Base-by-base conservation (phyloP, 306 rosid genomes). In the Datisca glomerata region DNA sequence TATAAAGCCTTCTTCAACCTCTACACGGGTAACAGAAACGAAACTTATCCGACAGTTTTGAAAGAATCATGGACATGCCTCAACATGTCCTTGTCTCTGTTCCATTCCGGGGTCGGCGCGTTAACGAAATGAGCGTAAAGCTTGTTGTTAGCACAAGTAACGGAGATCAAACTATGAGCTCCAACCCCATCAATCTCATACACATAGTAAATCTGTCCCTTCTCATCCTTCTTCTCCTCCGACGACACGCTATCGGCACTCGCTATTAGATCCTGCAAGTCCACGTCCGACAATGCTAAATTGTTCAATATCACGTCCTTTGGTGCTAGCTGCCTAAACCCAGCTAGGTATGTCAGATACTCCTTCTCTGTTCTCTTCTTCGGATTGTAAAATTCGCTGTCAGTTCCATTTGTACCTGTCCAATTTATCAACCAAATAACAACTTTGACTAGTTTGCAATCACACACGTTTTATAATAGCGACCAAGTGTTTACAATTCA, bases 41-140 rank as follows among this genome's bases (percentile, higher is more conserved):
- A n/a, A n/a, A n/a, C n/a, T n/a, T n/a, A 71, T 4, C 75, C 85
- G 12, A 66, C 49, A 13, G 94, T 86, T 68, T 73, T 81, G 22
- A 86, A 86, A 41, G 94, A 79, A 63, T 82, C 59, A 11, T 86
- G 96, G 49, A 79, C 78, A 67, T 86, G 96, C 67, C 34, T 72
- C 53, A 86, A 49, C 55, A 79, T 24, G 21, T 82, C 94, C 55
- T 54, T 56, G 49, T 76, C 94, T 21, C 60, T 76, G 35, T 71
- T 79, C 94, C 96, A 82, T 57, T 86, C 94, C 0, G 87, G 77
- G 12, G 65, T 52, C 0, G 93, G 93, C 8, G 94, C 93, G 66
- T 86, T 86, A 15, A 86, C 93, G 41, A 82, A 82, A 67, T 82
- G 96, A 3, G 93, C 94, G 55, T 82, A 82, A 10, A 82, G 85